A percentile compares a stretch with the other conserved stretches of the same genome.
phyloP scores from a whole-genome alignment of 768 basidiomycete species.

The Cyathus striatus region DNA sequence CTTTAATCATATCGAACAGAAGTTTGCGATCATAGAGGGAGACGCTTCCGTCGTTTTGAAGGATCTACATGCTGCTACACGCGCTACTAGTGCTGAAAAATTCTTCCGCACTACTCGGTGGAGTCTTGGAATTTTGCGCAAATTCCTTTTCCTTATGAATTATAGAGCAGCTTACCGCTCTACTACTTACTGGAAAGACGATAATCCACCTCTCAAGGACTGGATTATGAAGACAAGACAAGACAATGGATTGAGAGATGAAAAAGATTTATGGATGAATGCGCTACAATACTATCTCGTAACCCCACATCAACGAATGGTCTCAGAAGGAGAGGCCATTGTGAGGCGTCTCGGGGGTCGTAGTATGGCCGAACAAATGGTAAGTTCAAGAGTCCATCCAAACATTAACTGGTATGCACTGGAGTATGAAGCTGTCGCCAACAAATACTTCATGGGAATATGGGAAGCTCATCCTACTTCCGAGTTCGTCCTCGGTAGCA shows the following conservation, averaged over 20 bases:
- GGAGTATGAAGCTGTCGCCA: constrained; percentile 20
- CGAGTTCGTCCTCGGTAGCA: constrained; percentile 27
- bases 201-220: constrained; percentile 11
- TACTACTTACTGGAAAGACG: constrained; percentile 19
- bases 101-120: constrained; percentile 16
- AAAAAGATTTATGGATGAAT: constrained; percentile 22
- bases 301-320: constrained; percentile 19
- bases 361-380: constrained; percentile 12
- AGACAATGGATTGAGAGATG: constrained; percentile 10
- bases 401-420: constrained; percentile 15
- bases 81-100: background rate
- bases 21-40: constrained; percentile 20
- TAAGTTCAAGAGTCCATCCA: constrained; percentile 14
- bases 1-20: constrained; percentile 21
- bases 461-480: constrained; percentile 25
- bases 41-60: constrained; percentile 16
- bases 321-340: too few relatives aligned
- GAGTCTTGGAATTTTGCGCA: constrained; percentile 22
- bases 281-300: constrained; percentile 25
- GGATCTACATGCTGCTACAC: too few relatives aligned
- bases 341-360: too few relatives aligned
- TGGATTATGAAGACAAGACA: constrained; percentile 19
- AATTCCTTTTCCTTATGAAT: constrained; percentile 32
- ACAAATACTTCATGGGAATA: constrained; percentile 24
- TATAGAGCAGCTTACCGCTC: constrained; percentile 17